Percentiles rank a stretch among this genome's conserved stretches.
phyloP scores from a whole-genome alignment of 208 protist genomes.

The Crithidia bombi region DNA sequence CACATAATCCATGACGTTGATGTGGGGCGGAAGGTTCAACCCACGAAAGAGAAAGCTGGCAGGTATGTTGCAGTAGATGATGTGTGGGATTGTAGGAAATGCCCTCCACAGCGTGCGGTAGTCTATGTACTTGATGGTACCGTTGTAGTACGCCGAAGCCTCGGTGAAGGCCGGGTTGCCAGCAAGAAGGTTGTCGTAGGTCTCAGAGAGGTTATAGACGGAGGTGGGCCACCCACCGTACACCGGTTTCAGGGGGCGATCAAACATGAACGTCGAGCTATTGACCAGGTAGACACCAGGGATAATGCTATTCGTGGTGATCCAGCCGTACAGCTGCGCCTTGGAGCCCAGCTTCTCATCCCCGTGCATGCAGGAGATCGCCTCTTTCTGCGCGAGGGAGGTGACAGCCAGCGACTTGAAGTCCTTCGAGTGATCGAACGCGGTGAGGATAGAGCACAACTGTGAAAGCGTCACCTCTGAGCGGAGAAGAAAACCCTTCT shows the following conservation, averaged over 20 bases:
- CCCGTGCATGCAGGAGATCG: conserved; percentile 22
- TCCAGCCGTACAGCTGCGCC: conserved; percentile 12
- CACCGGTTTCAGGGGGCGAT: conserved; percentile 12
- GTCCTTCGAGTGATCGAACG: neutral
- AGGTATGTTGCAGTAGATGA: conserved; percentile 20
- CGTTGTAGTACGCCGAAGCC: conserved; percentile 17
- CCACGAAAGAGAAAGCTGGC: conserved; percentile 10
- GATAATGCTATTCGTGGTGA: conserved; percentile 17
- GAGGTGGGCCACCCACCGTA: conserved; percentile 2
- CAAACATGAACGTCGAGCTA: conserved; percentile 4
- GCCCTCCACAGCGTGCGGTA: conserved; percentile 5
- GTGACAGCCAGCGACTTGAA: conserved; percentile 3
- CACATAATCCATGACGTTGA: conserved; percentile 12
- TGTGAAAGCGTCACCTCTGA: conserved; percentile 2
- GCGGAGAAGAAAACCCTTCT: neutral
- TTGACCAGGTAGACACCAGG: conserved; percentile 17
- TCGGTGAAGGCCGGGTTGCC: neutral
- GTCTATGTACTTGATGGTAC: conserved; percentile 15
- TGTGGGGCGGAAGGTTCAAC: conserved; percentile 1
- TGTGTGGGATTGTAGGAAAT: neutral
- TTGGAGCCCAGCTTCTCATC: neutral
- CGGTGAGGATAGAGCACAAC: conserved; percentile 10
- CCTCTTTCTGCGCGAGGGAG: neutral
- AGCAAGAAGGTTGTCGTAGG: neutral
- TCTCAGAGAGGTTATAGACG: conserved; percentile 5